phyloP scores from a whole-genome alignment of 768 basidiomycete species.

The Tulasnella sp. region DNA sequence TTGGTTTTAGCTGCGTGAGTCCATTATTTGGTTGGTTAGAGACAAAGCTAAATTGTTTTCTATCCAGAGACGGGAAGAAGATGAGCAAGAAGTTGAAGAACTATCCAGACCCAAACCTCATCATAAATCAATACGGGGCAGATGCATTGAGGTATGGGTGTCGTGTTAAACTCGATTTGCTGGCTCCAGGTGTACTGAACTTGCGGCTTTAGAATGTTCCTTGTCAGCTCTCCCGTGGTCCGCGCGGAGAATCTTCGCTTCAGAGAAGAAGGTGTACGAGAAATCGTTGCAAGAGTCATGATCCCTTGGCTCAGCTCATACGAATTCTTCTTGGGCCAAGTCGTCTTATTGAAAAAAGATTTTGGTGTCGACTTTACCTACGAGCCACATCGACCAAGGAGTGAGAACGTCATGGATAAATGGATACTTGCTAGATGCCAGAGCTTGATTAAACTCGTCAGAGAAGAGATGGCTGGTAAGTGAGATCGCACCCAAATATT shows the following conservation, averaged over 20 bases:
- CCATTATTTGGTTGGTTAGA: not conserved
- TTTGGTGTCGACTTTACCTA: constrained; percentile 69
- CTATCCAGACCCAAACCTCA: constrained; percentile 87
- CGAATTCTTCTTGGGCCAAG: constrained; percentile 98
- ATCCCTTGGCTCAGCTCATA: constrained; percentile 97
- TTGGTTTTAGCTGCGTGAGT: constrained; percentile 87
- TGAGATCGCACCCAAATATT: too few relatives aligned
- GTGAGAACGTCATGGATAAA: constrained; percentile 92
- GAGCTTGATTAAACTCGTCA: constrained; percentile 82
- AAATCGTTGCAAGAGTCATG: constrained; percentile 91
- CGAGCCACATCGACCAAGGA: constrained; percentile 69
- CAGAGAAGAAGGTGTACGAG: constrained; percentile 94
- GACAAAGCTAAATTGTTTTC: not conserved
- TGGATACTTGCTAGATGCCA: constrained; percentile 99
- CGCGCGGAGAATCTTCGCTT: constrained; percentile 96
- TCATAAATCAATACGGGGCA: constrained; percentile 85
- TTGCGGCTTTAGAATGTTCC: constrained; percentile 59
- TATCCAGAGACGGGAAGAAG: constrained; percentile 83
- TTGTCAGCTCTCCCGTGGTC: constrained; percentile 97
- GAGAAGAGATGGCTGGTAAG: constrained; percentile 79
- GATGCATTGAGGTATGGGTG: constrained; percentile 70
- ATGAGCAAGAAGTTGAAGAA: constrained; percentile 98
- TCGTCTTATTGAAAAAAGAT: constrained; percentile 70
- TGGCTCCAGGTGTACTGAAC: not conserved
- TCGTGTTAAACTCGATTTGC: not conserved